Conservation (phyloP, 305 asterid species). For the Fraxinus xanthoxyloides region DNA sequence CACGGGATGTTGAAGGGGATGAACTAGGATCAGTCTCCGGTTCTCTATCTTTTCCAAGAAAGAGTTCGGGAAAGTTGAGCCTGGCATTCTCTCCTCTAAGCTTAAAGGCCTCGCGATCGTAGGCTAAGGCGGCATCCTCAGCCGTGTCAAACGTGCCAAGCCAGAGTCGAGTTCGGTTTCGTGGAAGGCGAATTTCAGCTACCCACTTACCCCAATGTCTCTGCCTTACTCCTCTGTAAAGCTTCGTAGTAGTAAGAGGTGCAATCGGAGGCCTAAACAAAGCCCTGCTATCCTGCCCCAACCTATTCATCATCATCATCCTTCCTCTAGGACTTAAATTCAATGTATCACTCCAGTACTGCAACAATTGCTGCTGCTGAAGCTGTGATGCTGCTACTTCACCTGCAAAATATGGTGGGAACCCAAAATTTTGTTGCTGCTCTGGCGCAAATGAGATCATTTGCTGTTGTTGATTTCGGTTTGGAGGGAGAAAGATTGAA, state of each 20-base stretch:
- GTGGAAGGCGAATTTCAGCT: conserved; percentile 91
- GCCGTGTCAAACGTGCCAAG: conserved; percentile 90
- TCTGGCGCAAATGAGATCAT: conserved; percentile 76
- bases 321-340: conserved; percentile 76
- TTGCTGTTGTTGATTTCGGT: conserved; percentile 44
- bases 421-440: conserved; percentile 28
- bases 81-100: conserved; percentile 81
- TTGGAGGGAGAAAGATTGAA: conserved; percentile 24
- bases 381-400: conserved; percentile 34
- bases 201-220: conserved; percentile 99
- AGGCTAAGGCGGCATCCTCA: conserved; percentile 93
- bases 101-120: conserved; percentile 89
- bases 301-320: conserved; percentile 64
- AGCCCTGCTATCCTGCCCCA: conserved; percentile 36
- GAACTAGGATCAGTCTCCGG: conserved; percentile 15
- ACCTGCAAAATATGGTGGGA: conserved; percentile 72
- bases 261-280: conserved; percentile 36
- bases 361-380: conserved; percentile 47
- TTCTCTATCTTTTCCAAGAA: conserved; percentile 49
- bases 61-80: conserved; percentile 81
- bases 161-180: conserved; percentile 92
- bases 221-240: conserved; percentile 91
- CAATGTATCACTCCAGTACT: conserved; percentile 67
- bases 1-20: conserved; percentile 21
- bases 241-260: conserved; percentile 53